Percentiles rank a stretch among this genome's conserved stretches.
phyloP scores from a whole-genome alignment of 129 eudicot species.

The Arctium lappa region DNA sequence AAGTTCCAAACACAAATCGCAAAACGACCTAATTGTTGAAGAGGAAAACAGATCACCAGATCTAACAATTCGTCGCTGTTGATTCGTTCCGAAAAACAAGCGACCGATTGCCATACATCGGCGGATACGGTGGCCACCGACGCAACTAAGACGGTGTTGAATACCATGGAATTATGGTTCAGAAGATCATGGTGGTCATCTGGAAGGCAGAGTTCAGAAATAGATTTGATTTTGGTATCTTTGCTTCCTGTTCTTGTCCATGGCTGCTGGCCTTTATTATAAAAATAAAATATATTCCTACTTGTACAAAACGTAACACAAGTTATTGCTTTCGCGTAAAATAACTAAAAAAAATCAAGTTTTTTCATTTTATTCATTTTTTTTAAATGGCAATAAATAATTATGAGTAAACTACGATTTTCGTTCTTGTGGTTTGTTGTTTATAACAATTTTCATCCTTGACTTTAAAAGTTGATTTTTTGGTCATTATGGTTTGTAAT shows the following conservation, averaged over 20 bases:
- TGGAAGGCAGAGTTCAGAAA: neutral
- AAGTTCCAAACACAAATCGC: slow-evolving; percentile 48
- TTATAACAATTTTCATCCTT: too few relatives aligned
- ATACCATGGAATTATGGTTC: slow-evolving; percentile 34
- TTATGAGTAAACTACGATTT: too few relatives aligned
- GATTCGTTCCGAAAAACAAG: slow-evolving; percentile 50
- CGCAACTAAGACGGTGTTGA: slow-evolving; percentile 47
- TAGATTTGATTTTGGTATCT: slow-evolving; percentile 1
- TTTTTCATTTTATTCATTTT: too few relatives aligned
- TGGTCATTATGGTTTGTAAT: too few relatives aligned
- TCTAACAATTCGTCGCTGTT: slow-evolving; percentile 39
- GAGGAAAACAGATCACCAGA: slow-evolving; percentile 54
- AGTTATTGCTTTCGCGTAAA: neutral
- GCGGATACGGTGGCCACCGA: slow-evolving; percentile 52
- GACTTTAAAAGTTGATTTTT: too few relatives aligned
- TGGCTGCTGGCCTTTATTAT: neutral
- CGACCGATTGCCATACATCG: slow-evolving; percentile 48
- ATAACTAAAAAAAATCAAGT: neutral
- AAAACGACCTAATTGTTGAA: slow-evolving; percentile 51
- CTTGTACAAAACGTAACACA: slow-evolving; percentile 11
- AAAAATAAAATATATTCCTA: neutral
- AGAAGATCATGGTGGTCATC: neutral
- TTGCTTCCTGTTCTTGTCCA: slow-evolving; percentile 22
- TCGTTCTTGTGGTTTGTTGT: too few relatives aligned
- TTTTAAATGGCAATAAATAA: too few relatives aligned